Evolutionary conservation across 208 protist genomes (phyloP).

Genomic region (Acanthamoeba royreba): DNA sequence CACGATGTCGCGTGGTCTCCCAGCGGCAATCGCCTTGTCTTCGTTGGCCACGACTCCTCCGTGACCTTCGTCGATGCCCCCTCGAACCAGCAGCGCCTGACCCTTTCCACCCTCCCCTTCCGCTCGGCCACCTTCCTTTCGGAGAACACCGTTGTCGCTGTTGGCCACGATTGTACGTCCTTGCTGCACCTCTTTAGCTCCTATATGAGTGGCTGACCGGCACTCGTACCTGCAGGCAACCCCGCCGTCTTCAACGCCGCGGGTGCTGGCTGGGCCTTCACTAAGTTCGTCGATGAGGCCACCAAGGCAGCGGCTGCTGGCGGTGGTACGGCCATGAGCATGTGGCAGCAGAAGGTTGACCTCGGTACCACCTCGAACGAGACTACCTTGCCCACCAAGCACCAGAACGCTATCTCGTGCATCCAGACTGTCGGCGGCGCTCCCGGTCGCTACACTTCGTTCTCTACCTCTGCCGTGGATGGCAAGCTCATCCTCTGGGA

Average conservation of each 20-base stretch:
- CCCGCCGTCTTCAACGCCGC: conserved; percentile 57
- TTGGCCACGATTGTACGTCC: conserved; percentile 78
- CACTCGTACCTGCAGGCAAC: too few species aligned
- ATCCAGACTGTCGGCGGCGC: conserved; percentile 51
- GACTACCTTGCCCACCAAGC: conserved; percentile 63
- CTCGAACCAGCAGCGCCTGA: conserved; percentile 28
- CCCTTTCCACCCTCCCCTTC: conserved; percentile 64
- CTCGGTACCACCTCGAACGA: conserved; percentile 56
- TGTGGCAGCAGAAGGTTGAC: conserved; percentile 75
- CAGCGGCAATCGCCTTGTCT: conserved; percentile 78
- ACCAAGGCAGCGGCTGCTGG: conserved; percentile 28
- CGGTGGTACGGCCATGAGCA: conserved; percentile 56
- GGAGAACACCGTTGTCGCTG: conserved; percentile 70
- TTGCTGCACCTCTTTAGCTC: conserved; percentile 46
- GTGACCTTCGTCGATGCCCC: conserved; percentile 66
- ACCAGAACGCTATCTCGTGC: conserved; percentile 75
- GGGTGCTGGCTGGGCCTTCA: conserved; percentile 54
- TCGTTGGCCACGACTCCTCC: conserved; percentile 71
- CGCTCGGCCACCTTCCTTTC: conserved; percentile 62
- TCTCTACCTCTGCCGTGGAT: conserved; percentile 72
- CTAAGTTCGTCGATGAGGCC: conserved; percentile 45
- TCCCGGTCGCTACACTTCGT: conserved; percentile 50
- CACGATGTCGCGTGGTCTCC: conserved; percentile 79
- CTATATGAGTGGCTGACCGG: too few species aligned
- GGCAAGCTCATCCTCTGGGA: conserved; percentile 75